A percentile compares a stretch with the other conserved stretches of the same genome.
Conservation (phyloP, 225 moss, liverwort and hornwort genomes). For the Sphagnum tenellum region DNA sequence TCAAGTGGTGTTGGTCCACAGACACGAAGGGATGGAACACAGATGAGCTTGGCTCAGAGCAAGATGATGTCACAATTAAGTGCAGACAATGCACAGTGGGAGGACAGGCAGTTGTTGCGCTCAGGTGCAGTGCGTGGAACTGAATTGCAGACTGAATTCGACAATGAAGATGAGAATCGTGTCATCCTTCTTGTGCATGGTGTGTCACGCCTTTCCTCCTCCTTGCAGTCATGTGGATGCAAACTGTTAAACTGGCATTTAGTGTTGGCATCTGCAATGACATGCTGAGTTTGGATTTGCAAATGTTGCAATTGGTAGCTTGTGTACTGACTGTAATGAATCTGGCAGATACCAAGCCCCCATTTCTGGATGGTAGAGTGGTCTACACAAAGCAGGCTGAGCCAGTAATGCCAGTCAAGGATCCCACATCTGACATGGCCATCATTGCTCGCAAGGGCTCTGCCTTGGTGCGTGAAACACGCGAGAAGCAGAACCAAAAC, state of each 20-base stretch:
- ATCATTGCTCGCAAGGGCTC: slow-evolving; percentile 98
- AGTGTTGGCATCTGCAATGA: too few species aligned
- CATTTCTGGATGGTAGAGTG: slow-evolving; percentile 92
- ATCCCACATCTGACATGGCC: slow-evolving; percentile 96
- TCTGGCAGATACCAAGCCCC: slow-evolving; percentile 80
- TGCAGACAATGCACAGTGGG: slow-evolving; percentile 99
- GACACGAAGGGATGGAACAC: slow-evolving; percentile 91
- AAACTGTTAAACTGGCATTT: too few species aligned
- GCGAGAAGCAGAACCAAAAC: slow-evolving; percentile 86
- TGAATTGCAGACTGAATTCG: slow-evolving; percentile 92
- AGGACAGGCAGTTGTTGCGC: slow-evolving; percentile 88
- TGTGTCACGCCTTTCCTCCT: slow-evolving; percentile 1
- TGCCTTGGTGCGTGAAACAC: slow-evolving; percentile 82
- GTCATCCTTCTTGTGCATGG: slow-evolving; percentile 89
- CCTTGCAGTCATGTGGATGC: too few species aligned
- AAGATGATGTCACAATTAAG: slow-evolving; percentile 94
- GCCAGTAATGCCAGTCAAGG: slow-evolving; percentile 95
- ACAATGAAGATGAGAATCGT: slow-evolving; percentile 96
- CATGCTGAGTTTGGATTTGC: background rate
- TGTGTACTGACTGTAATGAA: background rate
- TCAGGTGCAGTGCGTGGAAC: slow-evolving; percentile 98
- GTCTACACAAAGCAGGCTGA: slow-evolving; percentile 97
- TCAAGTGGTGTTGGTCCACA: slow-evolving; percentile 14
- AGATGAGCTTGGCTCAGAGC: slow-evolving; percentile 99
- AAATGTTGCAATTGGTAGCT: background rate